Evolutionary conservation across 2,329 filamentous ascomycete species (phyloP).

Genomic region (Fusarium buxicola): DNA sequence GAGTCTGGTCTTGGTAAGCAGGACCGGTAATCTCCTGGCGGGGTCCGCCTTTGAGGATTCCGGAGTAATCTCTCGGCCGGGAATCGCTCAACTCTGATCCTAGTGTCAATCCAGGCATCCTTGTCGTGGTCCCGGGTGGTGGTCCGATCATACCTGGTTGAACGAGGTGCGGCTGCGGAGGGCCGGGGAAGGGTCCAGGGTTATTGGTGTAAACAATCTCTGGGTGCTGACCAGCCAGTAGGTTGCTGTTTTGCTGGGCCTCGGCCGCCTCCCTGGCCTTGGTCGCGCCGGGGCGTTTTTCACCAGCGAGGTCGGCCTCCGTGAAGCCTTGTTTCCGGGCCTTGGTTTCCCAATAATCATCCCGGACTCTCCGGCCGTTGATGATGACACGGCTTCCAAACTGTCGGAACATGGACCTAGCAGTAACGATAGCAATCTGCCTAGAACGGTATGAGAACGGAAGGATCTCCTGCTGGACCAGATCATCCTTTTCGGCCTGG

Average conservation of each 20-base stretch:
- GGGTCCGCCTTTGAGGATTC: slow-evolving; percentile 79
- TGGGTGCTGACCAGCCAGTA: slow-evolving; percentile 77
- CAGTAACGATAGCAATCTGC: slow-evolving; percentile 98
- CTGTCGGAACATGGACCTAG: slow-evolving; percentile 97
- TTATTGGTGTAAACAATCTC: slow-evolving; percentile 91
- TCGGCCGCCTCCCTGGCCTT: slow-evolving; percentile 87
- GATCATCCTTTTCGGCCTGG: slow-evolving; percentile 94
- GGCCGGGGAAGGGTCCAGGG: slow-evolving; percentile 72
- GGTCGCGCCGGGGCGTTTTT: slow-evolving; percentile 92
- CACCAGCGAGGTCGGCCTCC: slow-evolving; percentile 93
- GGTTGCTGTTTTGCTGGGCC: slow-evolving; percentile 67
- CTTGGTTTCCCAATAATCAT: slow-evolving; percentile 99
- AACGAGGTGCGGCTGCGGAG: slow-evolving; percentile 75
- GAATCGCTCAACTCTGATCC: slow-evolving; percentile 82
- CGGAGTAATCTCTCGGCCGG: slow-evolving; percentile 83
- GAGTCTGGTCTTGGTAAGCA: slow-evolving; percentile 87
- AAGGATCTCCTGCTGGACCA: slow-evolving; percentile 93
- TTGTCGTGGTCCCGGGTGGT: slow-evolving; percentile 72
- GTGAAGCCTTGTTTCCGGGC: slow-evolving; percentile 98
- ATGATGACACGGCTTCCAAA: slow-evolving; percentile 95
- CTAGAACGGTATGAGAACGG: slow-evolving; percentile 98
- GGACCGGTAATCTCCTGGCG: slow-evolving; percentile 90
- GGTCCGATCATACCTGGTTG: slow-evolving; percentile 78
- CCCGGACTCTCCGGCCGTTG: slow-evolving; percentile 88
- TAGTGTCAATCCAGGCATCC: slow-evolving; percentile 87